phyloP scores from a whole-genome alignment of 495 filamentous ascomycete genomes.

The Penicillium samsonianum region DNA sequence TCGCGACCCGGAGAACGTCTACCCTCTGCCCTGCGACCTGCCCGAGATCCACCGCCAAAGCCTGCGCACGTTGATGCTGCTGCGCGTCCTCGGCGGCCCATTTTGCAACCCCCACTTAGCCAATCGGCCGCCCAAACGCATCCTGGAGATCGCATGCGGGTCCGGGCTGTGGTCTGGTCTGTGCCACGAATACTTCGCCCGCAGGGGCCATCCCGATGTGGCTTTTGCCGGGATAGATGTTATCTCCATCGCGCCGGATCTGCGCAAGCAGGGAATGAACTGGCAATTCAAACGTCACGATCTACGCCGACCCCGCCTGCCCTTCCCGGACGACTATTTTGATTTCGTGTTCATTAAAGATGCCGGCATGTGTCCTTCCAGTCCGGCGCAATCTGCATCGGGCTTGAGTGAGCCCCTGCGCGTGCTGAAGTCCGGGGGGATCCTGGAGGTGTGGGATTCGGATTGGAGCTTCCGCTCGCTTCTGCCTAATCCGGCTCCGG shows the following conservation, averaged over 20 bases:
- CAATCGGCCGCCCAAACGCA: slow-evolving; percentile 67
- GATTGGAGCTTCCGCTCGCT: slow-evolving; percentile 77
- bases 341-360: slow-evolving; percentile 92
- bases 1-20: slow-evolving; percentile 69
- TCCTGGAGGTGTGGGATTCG: slow-evolving; percentile 84
- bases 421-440: slow-evolving; percentile 74
- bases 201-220: slow-evolving; percentile 59
- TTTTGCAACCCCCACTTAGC: slow-evolving; percentile 69
- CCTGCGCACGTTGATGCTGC: slow-evolving; percentile 76
- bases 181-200: slow-evolving; percentile 74
- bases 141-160: slow-evolving; percentile 88
- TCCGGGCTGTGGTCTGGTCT: slow-evolving; percentile 86
- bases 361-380: slow-evolving; percentile 65
- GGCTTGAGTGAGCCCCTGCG: slow-evolving; percentile 77
- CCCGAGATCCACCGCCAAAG: slow-evolving; percentile 85
- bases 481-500: slow-evolving; percentile 69
- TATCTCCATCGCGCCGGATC: slow-evolving; percentile 70
- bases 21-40: slow-evolving; percentile 87
- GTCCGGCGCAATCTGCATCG: slow-evolving; percentile 59
- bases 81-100: slow-evolving; percentile 76
- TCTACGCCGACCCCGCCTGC: slow-evolving; percentile 70
- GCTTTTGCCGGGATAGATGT: slow-evolving; percentile 86
- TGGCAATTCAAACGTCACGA: slow-evolving; percentile 92
- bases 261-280: slow-evolving; percentile 72
- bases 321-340: slow-evolving; percentile 81